Conservation (phyloP, 257 asterid species). For the Perilla frutescens region DNA sequence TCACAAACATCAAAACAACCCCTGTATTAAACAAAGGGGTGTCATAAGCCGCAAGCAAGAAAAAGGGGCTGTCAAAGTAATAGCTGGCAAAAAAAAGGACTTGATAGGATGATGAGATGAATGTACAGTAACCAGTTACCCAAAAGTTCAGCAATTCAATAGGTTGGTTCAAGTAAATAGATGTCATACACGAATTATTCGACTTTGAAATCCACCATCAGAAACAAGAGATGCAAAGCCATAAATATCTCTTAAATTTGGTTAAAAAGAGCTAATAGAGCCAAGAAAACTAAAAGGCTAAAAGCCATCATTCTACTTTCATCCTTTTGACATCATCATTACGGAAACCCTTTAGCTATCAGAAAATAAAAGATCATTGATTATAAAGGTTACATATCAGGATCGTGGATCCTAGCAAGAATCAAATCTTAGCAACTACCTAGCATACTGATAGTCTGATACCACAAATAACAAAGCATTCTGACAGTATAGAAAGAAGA, state of each 20-base stretch:
- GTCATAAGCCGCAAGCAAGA: not conserved
- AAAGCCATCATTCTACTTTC: not conserved
- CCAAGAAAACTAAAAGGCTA: slow-evolving; percentile 8
- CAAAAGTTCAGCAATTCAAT: slow-evolving; percentile 3
- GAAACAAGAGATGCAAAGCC: not conserved
- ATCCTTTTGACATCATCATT: not conserved
- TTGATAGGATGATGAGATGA: not conserved
- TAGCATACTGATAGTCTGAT: slow-evolving; percentile 27
- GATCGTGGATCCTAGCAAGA: slow-evolving; percentile 25
- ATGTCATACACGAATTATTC: not conserved
- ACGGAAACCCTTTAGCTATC: slow-evolving; percentile 11
- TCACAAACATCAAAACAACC: slow-evolving; percentile 86
- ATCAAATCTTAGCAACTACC: slow-evolving; percentile 3
- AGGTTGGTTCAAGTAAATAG: slow-evolving; percentile 13
- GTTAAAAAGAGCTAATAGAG: not conserved
- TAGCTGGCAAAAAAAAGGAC: slow-evolving; percentile 10
- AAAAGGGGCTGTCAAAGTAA: slow-evolving; percentile 18
- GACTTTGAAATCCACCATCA: slow-evolving; percentile 8
- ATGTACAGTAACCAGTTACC: slow-evolving; percentile 2
- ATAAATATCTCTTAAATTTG: slow-evolving; percentile 1
- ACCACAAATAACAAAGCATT: slow-evolving; percentile 27
- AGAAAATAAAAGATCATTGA: slow-evolving; percentile 15
- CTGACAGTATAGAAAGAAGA: slow-evolving; percentile 28
- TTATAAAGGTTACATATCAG: not conserved
- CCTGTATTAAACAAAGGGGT: slow-evolving; percentile 52